These are phyloP conservation scores for Trapa bicornis DNA, from an alignment of 345 rosid species.

Conservation along the genomic window DNA sequence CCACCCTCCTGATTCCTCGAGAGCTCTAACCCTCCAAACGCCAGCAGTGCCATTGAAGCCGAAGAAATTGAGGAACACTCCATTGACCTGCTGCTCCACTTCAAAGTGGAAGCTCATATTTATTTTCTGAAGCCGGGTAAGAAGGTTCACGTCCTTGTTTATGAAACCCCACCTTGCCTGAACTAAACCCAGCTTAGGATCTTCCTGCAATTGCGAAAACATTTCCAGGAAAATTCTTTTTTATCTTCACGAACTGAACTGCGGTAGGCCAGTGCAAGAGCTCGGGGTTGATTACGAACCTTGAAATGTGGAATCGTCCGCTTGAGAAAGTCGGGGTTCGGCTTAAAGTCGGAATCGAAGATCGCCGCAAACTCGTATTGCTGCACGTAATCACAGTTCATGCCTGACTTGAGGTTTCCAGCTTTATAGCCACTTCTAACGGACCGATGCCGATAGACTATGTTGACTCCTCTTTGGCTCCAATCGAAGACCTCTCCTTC, in stretches of 20 bases:
- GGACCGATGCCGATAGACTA: conserved; percentile 16
- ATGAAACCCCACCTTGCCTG: conserved; percentile 15
- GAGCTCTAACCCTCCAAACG: conserved; percentile 16
- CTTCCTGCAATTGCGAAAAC: conserved; percentile 8
- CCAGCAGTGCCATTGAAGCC: conserved; percentile 19
- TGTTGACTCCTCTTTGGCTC: conserved; percentile 16
- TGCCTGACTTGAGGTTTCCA: conserved; percentile 21
- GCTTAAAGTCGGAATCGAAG: conserved; percentile 18
- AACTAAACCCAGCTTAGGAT: conserved; percentile 15
- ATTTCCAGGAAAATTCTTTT: not conserved
- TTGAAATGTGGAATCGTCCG: conserved; percentile 15
- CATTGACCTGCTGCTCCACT: conserved; percentile 21
- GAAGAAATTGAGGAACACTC: conserved; percentile 12
- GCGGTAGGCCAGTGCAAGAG: not conserved
- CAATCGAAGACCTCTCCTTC: conserved; percentile 16
- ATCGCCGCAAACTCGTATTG: conserved; percentile 14
- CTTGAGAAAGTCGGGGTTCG: conserved; percentile 19
- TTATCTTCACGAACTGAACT: not conserved
- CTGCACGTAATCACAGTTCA: conserved; percentile 10
- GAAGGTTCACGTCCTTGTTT: conserved; percentile 13
- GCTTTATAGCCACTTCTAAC: conserved; percentile 21
- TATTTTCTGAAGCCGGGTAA: conserved; percentile 13
- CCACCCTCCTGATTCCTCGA: conserved; percentile 17
- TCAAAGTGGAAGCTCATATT: conserved; percentile 18
- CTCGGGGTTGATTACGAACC: conserved; percentile 10